These are phyloP conservation scores for Podaxis sp. DNA, from an alignment of 768 basidiomycete genomes.

Conservation along the genomic window DNA sequence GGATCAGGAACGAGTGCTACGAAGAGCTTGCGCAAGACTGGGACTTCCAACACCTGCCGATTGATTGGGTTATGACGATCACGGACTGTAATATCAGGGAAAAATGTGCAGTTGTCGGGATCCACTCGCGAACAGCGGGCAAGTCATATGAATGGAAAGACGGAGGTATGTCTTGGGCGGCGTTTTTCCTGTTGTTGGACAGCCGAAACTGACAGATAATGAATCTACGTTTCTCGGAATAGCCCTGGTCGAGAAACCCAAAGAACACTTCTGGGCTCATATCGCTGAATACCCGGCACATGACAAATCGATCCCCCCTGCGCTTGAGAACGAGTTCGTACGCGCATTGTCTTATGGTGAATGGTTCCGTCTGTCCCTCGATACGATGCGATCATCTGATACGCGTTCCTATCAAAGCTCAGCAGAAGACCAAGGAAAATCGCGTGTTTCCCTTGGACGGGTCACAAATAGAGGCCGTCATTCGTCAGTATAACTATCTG, in stretches of 20 bases:
- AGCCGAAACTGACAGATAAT: neutral
- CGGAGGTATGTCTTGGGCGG: conserved; percentile 22
- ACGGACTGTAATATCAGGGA: conserved; percentile 31
- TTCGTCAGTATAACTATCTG: conserved; percentile 33
- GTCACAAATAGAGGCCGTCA: conserved; percentile 36
- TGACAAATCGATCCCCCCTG: conserved; percentile 32
- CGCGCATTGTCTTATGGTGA: conserved; percentile 31
- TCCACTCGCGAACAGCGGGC: conserved; percentile 33
- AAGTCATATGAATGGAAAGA: conserved; percentile 36
- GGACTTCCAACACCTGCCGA: conserved; percentile 27
- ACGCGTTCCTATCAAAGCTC: conserved; percentile 25
- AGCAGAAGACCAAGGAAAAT: conserved; percentile 25
- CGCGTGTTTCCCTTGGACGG: conserved; percentile 34
- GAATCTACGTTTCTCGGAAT: neutral
- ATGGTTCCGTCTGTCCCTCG: conserved; percentile 10
- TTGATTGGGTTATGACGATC: conserved; percentile 40
- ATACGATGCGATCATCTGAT: conserved; percentile 7
- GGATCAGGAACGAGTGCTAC: conserved; percentile 35
- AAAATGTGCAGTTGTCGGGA: conserved; percentile 31
- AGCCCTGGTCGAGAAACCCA: conserved; percentile 27
- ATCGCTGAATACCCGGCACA: conserved; percentile 44
- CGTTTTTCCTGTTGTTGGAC: neutral
- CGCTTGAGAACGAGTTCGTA: conserved; percentile 32
- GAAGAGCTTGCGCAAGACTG: conserved; percentile 31
- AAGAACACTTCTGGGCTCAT: conserved; percentile 40